Percentiles rank a stretch among this genome's conserved stretches.
Conservation (phyloP, 164 flowering plant species). For the Aristolochia contorta region DNA sequence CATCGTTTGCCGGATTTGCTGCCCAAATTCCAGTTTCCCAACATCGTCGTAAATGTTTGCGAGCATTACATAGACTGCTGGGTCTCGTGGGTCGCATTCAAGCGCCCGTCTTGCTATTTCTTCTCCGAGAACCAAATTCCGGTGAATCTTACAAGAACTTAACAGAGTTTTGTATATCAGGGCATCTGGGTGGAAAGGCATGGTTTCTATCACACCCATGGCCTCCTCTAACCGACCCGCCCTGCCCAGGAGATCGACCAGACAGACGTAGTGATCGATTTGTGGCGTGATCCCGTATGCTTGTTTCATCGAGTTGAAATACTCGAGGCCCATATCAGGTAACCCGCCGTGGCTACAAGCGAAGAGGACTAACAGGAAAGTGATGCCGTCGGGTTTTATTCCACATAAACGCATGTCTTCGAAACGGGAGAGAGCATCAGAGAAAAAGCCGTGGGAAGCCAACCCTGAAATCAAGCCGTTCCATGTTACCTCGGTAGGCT, state of each 20-base stretch:
- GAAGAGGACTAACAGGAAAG: slow-evolving; percentile 38
- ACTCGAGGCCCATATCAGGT: slow-evolving; percentile 37
- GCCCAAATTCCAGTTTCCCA: slow-evolving; percentile 27
- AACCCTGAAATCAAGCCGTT: slow-evolving; percentile 50
- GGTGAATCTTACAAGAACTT: slow-evolving; percentile 36
- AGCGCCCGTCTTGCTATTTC: slow-evolving; percentile 37
- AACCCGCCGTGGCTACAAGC: slow-evolving; percentile 55
- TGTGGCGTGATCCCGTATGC: slow-evolving; percentile 22
- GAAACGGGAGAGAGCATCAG: slow-evolving; percentile 37
- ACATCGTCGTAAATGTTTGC: slow-evolving; percentile 39
- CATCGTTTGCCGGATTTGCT: slow-evolving; percentile 28
- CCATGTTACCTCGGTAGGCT: slow-evolving; percentile 50
- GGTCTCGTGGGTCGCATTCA: slow-evolving; percentile 40
- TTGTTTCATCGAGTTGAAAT: slow-evolving; percentile 36
- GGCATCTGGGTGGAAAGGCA: slow-evolving; percentile 39
- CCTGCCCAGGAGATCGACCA: slow-evolving; percentile 53
- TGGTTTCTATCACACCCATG: slow-evolving; percentile 25
- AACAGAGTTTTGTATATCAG: slow-evolving; percentile 39
- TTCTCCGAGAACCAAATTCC: slow-evolving; percentile 45
- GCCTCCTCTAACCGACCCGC: slow-evolving; percentile 48
- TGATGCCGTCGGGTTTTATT: slow-evolving; percentile 36
- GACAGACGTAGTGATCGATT: slow-evolving; percentile 40
- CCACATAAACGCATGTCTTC: slow-evolving; percentile 48
- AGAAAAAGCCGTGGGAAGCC: slow-evolving; percentile 35
- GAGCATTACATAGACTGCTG: slow-evolving; percentile 40